Evolutionary conservation across 2,329 filamentous ascomycete genomes (phyloP).

Genomic region (Westerdykella ornata): DNA sequence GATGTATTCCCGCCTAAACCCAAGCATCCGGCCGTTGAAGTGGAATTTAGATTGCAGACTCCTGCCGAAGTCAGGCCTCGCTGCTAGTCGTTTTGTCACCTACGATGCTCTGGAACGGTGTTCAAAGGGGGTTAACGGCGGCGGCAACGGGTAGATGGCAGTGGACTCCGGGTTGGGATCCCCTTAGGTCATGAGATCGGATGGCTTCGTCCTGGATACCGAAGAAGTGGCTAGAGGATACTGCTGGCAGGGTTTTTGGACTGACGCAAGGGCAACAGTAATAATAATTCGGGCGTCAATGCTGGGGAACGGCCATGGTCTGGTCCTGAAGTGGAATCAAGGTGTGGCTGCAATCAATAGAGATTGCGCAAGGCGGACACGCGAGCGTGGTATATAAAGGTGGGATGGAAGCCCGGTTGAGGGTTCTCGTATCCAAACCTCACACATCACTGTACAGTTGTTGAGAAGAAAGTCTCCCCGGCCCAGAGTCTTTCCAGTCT

Average conservation of each 20-base stretch:
- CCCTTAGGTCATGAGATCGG: too few species aligned
- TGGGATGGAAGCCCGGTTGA: background rate
- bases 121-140: constrained; percentile 1
- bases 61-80: too few species aligned
- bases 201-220: background rate
- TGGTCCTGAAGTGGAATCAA: constrained; percentile 10
- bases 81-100: constrained; percentile 16
- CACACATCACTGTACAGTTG: background rate
- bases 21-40: constrained; percentile 1
- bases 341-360: background rate
- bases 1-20: constrained; percentile 4
- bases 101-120: constrained; percentile 11
- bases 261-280: constrained; percentile 14
- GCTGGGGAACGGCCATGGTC: constrained; percentile 8
- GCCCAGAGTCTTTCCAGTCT: background rate
- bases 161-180: too few species aligned
- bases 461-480: too few species aligned
- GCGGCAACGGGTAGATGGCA: too few species aligned
- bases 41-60: constrained; percentile 19
- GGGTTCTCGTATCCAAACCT: background rate
- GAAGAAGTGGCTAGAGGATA: constrained; percentile 10
- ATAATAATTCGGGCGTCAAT: constrained; percentile 25
- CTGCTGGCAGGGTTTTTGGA: constrained; percentile 8
- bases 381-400: background rate
- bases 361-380: background rate